phyloP scores from a whole-genome alignment of 257 asterid genomes.

The Solanum bukasovii region DNA sequence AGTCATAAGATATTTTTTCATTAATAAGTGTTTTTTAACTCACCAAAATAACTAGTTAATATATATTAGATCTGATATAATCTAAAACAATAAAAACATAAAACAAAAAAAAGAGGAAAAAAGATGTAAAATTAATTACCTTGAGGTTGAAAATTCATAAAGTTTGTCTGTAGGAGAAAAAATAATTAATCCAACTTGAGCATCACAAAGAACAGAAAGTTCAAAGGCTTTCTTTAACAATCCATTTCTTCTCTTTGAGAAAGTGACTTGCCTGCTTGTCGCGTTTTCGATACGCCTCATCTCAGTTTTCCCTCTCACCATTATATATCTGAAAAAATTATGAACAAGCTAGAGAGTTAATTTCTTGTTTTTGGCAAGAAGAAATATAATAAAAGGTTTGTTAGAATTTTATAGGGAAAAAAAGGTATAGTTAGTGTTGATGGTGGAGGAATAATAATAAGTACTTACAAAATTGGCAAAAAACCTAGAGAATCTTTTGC shows the following conservation, averaged over 20 bases:
- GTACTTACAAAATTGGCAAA: slow-evolving; percentile 55
- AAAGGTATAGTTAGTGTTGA: background rate
- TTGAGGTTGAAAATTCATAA: slow-evolving; percentile 67
- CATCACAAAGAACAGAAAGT: slow-evolving; percentile 81
- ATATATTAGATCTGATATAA: background rate
- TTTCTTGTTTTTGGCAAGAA: background rate
- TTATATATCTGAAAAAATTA: slow-evolving; percentile 4
- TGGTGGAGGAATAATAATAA: slow-evolving; percentile 9
- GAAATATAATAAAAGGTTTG: background rate
- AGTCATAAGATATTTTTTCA: background rate
- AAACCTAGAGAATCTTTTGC: slow-evolving; percentile 29
- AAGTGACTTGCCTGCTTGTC: slow-evolving; percentile 81
- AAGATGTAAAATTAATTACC: slow-evolving; percentile 18
- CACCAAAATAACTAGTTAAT: background rate
- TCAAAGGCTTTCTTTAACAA: slow-evolving; percentile 75
- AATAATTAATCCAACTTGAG: slow-evolving; percentile 64
- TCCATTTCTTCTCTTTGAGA: slow-evolving; percentile 85
- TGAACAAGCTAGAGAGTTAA: background rate
- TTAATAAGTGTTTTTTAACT: background rate
- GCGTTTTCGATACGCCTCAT: slow-evolving; percentile 91
- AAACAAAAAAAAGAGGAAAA: background rate
- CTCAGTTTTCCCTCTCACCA: slow-evolving; percentile 92
- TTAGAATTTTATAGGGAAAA: background rate
- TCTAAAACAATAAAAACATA: background rate
- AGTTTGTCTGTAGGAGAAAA: slow-evolving; percentile 74